Conservation (phyloP, 371 early-diverging fungal species). For the Parasitella parasitica region DNA sequence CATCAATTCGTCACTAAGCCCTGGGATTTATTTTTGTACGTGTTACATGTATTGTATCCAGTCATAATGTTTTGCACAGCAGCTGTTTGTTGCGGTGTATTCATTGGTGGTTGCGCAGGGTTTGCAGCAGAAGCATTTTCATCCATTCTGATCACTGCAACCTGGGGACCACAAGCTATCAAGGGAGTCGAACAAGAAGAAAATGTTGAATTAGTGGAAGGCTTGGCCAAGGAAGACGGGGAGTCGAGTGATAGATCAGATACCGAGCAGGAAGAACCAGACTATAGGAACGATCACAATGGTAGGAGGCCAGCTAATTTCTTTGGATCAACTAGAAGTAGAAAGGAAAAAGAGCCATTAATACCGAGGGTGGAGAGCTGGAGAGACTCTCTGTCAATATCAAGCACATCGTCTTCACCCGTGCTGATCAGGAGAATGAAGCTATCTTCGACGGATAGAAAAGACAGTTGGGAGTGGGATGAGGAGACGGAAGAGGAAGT, state of each 20-base stretch:
- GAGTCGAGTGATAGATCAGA: not conserved
- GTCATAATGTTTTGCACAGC: constrained; percentile 29
- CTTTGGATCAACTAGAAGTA: not conserved
- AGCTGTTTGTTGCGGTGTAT: constrained; percentile 34
- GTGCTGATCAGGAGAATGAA: constrained; percentile 17
- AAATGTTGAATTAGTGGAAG: not conserved
- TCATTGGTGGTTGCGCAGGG: constrained; percentile 53
- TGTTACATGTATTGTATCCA: constrained; percentile 20
- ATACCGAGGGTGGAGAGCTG: constrained; percentile 6
- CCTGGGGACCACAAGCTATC: constrained; percentile 33
- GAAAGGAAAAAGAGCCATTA: constrained; percentile 12
- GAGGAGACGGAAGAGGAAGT: constrained; percentile 7
- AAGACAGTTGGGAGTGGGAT: constrained; percentile 22
- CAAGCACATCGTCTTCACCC: constrained; percentile 8
- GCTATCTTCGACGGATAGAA: constrained; percentile 6
- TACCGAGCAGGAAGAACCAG: not conserved
- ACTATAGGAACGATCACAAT: not conserved
- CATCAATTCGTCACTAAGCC: constrained; percentile 7
- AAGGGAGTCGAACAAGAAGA: not conserved
- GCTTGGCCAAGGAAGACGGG: not conserved
- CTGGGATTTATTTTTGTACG: not conserved
- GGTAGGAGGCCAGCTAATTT: not conserved
- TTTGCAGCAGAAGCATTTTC: constrained; percentile 44
- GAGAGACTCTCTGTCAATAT: constrained; percentile 7
- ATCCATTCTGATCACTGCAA: constrained; percentile 31